Conservation (phyloP, 2,329 filamentous ascomycete species). For the Beauveria asiatica region DNA sequence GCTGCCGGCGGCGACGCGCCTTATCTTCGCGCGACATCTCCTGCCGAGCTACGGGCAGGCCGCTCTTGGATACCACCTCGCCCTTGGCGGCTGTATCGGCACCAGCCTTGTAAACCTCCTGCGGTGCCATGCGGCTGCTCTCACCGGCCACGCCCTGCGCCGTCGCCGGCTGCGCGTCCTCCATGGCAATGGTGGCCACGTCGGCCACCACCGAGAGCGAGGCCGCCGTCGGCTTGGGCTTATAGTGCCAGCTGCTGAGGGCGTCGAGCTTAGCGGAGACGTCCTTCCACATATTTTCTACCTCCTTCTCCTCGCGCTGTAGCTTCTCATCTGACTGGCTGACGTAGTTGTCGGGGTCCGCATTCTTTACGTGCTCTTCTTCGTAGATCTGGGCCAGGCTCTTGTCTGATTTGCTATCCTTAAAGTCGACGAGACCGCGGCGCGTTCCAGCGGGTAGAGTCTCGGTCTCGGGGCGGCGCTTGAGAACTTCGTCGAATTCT, state of each 20-base stretch:
- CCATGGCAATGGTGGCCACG: slow-evolving; percentile 86
- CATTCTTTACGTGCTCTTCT: slow-evolving; percentile 73
- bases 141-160: slow-evolving; percentile 63
- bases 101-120: slow-evolving; percentile 85
- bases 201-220: slow-evolving; percentile 80
- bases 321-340: slow-evolving; percentile 77
- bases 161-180: slow-evolving; percentile 84
- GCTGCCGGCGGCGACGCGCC: slow-evolving; percentile 61
- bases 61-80: slow-evolving; percentile 71
- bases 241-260: slow-evolving; percentile 91
- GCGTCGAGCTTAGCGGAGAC: slow-evolving; percentile 75
- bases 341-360: slow-evolving; percentile 70
- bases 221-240: slow-evolving; percentile 76
- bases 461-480: slow-evolving; percentile 68
- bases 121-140: slow-evolving; percentile 75
- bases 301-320: slow-evolving; percentile 72
- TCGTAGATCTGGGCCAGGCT: slow-evolving; percentile 90
- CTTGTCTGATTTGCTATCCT: slow-evolving; percentile 81
- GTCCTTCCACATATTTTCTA: slow-evolving; percentile 74
- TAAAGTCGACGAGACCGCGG: slow-evolving; percentile 69
- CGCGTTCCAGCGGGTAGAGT: slow-evolving; percentile 51
- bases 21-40: slow-evolving; percentile 89
- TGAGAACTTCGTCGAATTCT: slow-evolving; percentile 87
- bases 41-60: slow-evolving; percentile 67
- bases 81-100: slow-evolving; percentile 52